Conservation (phyloP, 768 basidiomycete genomes). For the Mycena metata region DNA sequence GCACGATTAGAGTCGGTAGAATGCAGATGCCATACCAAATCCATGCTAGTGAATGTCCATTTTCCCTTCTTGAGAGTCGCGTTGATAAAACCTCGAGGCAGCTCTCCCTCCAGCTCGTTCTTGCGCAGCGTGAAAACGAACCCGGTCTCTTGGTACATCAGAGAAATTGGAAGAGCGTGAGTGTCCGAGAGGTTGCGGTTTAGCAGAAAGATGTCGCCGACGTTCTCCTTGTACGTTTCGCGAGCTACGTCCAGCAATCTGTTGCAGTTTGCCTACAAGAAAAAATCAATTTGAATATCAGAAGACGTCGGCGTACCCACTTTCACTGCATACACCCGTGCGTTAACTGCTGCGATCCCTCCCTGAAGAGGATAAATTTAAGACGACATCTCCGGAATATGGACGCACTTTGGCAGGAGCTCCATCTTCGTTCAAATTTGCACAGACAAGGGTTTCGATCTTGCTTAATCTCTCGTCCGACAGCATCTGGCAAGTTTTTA, state of each 20-base stretch:
- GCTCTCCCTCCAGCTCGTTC: conserved; percentile 69
- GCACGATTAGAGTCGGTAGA: neutral
- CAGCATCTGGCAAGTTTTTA: conserved; percentile 66
- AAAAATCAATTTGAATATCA: neutral
- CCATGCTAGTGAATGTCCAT: conserved; percentile 83
- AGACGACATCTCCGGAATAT: neutral
- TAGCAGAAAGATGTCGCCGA: conserved; percentile 86
- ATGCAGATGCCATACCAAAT: conserved; percentile 68
- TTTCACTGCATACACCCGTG: conserved; percentile 91
- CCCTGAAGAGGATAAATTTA: conserved; percentile 57
- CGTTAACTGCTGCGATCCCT: conserved; percentile 80
- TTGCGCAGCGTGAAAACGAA: conserved; percentile 84
- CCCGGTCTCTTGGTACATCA: conserved; percentile 80
- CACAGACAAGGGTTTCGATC: conserved; percentile 71
- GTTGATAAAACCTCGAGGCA: conserved; percentile 83
- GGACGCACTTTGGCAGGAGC: conserved; percentile 67
- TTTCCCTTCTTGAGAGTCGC: conserved; percentile 74
- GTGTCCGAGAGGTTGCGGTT: conserved; percentile 70
- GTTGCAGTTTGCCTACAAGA: conserved; percentile 76
- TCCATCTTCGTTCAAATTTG: conserved; percentile 81
- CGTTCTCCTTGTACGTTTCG: conserved; percentile 94
- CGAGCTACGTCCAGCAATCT: conserved; percentile 93
- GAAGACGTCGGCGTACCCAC: conserved; percentile 45
- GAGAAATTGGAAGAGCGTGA: conserved; percentile 72
- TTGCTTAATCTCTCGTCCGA: conserved; percentile 76